These are phyloP conservation scores for Entamoeba invadens DNA, from an alignment of 208 protist species.

Conservation along the genomic window DNA sequence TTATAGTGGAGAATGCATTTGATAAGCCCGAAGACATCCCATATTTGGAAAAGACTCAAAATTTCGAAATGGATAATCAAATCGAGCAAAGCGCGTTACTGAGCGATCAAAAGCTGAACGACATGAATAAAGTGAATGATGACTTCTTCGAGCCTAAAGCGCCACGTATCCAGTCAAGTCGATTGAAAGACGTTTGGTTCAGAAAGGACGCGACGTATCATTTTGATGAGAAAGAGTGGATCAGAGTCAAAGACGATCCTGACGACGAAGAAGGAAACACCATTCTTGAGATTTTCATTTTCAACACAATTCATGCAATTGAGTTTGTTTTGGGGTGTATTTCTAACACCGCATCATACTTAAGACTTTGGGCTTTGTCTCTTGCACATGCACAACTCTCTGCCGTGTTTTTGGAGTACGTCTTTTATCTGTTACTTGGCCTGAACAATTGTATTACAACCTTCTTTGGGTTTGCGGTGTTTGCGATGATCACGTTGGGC, in stretches of 20 bases:
- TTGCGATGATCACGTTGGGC: constrained; percentile 72
- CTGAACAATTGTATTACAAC: constrained; percentile 41
- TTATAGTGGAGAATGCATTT: not conserved
- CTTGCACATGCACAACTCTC: constrained; percentile 74
- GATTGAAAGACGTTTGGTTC: not conserved
- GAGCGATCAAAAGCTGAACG: not conserved
- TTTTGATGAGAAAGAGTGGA: constrained; percentile 1
- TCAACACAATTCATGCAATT: constrained; percentile 96
- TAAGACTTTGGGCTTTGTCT: constrained; percentile 98
- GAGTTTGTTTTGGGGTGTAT: constrained; percentile 92
- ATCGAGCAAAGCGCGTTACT: not conserved
- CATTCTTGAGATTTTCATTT: constrained; percentile 75
- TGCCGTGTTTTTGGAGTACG: constrained; percentile 25
- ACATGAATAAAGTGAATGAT: not conserved
- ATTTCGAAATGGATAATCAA: not conserved
- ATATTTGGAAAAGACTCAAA: not conserved
- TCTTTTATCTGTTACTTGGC: not conserved
- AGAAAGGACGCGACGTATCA: not conserved
- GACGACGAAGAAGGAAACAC: constrained; percentile 30
- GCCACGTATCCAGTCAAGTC: not conserved
- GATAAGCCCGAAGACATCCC: not conserved
- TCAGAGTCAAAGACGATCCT: not conserved
- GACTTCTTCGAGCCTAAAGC: not conserved
- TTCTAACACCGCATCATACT: constrained; percentile 98
- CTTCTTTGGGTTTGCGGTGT: constrained; percentile 71